These are phyloP conservation scores for Aspergillus unguis DNA, from an alignment of 2,329 filamentous ascomycete genomes.

Conservation along the genomic window DNA sequence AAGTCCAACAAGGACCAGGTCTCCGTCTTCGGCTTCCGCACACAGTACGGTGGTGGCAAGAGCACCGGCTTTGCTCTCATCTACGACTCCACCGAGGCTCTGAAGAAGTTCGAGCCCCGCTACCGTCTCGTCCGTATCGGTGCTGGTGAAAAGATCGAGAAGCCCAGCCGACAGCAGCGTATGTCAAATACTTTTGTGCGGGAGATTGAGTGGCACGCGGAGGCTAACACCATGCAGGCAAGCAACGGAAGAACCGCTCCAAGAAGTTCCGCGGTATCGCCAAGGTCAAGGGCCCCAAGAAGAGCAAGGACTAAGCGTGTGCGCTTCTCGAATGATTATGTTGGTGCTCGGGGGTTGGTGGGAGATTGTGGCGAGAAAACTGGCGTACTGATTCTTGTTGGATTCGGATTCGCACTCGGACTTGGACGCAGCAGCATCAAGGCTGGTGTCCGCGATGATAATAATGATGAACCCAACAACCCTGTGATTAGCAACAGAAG, in stretches of 20 bases:
- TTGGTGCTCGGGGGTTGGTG: constrained; percentile 27
- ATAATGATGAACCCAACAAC: constrained; percentile 16
- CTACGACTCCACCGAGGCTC: constrained; percentile 95
- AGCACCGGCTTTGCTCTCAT: constrained; percentile 97
- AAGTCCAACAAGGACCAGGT: constrained; percentile 98
- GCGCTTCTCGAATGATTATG: constrained; percentile 24
- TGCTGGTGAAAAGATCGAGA: constrained; percentile 91
- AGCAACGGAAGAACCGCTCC: constrained; percentile 99
- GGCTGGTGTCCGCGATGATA: constrained; percentile 9
- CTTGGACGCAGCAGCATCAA: constrained; percentile 4
- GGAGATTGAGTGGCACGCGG: neutral
- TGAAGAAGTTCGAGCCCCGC: constrained; percentile 99
- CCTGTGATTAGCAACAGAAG: constrained; percentile 11
- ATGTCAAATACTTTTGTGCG: constrained; percentile 51
- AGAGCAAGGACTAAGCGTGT: constrained; percentile 72
- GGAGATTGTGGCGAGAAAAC: constrained; percentile 12
- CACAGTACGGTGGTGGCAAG: constrained; percentile 99
- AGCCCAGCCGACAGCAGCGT: constrained; percentile 98
- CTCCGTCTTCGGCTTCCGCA: constrained; percentile 96
- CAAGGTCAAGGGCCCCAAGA: constrained; percentile 98
- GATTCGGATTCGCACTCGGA: constrained; percentile 9
- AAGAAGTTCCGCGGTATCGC: constrained; percentile 98
- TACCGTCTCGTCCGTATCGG: constrained; percentile 96
- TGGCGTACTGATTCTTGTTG: constrained; percentile 6
- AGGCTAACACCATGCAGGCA: constrained; percentile 62